phyloP scores from a whole-genome alignment of 352 stramenopile species.

The Pythium dissimile region DNA sequence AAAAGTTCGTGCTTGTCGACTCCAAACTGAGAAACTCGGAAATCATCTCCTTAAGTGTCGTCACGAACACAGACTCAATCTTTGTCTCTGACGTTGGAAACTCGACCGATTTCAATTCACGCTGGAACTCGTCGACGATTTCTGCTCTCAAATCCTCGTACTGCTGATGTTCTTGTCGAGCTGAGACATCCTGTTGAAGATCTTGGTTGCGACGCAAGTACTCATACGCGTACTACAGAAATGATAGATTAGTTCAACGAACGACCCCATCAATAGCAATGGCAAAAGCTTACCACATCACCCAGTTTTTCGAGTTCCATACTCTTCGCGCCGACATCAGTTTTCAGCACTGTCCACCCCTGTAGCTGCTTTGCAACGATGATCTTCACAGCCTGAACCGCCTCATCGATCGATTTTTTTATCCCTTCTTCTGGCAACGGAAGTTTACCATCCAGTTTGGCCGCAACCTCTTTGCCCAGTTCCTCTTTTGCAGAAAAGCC shows the following conservation, averaged over 20 bases:
- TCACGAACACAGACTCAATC: slow-evolving; percentile 58
- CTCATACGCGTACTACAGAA: slow-evolving; percentile 58
- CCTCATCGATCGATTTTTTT: slow-evolving; percentile 54
- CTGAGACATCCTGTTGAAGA: slow-evolving; percentile 51
- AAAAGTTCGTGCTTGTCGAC: slow-evolving; percentile 41
- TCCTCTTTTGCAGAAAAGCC: slow-evolving; percentile 60
- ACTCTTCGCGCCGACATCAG: slow-evolving; percentile 55
- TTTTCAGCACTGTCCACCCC: slow-evolving; percentile 72
- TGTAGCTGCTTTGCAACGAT: slow-evolving; percentile 47
- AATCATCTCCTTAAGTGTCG: slow-evolving; percentile 53
- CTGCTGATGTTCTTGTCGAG: slow-evolving; percentile 51
- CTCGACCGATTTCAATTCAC: slow-evolving; percentile 41
- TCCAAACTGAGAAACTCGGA: slow-evolving; percentile 55
- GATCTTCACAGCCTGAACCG: slow-evolving; percentile 50
- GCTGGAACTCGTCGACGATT: slow-evolving; percentile 52
- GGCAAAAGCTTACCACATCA: slow-evolving; percentile 58
- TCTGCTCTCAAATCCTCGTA: slow-evolving; percentile 59
- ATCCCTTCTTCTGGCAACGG: slow-evolving; percentile 60
- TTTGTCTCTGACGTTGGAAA: slow-evolving; percentile 63
- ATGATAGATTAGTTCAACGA: too few relatives aligned
- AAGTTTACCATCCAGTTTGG: slow-evolving; percentile 66
- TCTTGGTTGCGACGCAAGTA: slow-evolving; percentile 68
- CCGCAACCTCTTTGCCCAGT: slow-evolving; percentile 54
- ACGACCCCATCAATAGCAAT: neutral
- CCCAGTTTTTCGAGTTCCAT: slow-evolving; percentile 70